Conservation (phyloP, 2,329 filamentous ascomycete genomes). For the Ilyonectria destructans region DNA sequence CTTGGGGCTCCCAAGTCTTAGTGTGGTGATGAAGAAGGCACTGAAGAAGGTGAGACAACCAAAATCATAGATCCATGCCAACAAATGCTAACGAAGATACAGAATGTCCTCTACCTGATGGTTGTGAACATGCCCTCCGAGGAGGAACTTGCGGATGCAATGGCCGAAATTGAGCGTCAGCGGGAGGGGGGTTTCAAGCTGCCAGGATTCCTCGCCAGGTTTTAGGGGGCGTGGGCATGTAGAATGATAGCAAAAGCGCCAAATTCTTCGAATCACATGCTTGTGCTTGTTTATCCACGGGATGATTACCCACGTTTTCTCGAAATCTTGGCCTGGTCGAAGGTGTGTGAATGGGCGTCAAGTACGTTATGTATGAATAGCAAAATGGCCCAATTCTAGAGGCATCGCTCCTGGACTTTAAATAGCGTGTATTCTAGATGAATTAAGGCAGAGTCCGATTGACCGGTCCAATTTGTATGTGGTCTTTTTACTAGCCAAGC, state of each 20-base stretch:
- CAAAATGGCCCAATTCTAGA: too few relatives aligned
- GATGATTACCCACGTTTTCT: too few relatives aligned
- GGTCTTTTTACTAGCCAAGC: not conserved
- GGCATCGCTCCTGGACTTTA: too few relatives aligned
- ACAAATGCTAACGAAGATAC: not conserved
- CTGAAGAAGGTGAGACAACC: slow-evolving; percentile 19
- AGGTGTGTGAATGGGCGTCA: too few relatives aligned
- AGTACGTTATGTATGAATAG: too few relatives aligned
- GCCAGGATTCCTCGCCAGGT: slow-evolving; percentile 12
- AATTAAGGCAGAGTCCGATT: too few relatives aligned
- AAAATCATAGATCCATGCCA: too few relatives aligned
- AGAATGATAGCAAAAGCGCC: not conserved
- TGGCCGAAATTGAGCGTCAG: slow-evolving; percentile 25
- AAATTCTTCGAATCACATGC: not conserved
- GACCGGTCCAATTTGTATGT: too few relatives aligned
- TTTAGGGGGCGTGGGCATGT: not conserved
- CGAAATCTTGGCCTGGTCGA: too few relatives aligned
- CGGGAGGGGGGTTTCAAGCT: slow-evolving; percentile 16
- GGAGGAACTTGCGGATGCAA: slow-evolving; percentile 32
- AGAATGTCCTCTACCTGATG: slow-evolving; percentile 41
- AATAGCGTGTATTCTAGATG: too few relatives aligned
- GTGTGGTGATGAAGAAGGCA: slow-evolving; percentile 18
- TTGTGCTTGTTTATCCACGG: not conserved
- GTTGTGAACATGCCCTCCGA: slow-evolving; percentile 38
- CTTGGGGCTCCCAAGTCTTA: slow-evolving; percentile 8